A percentile compares a stretch with the other conserved stretches of the same genome.
phyloP scores from a whole-genome alignment of 2,329 filamentous ascomycete genomes.

The Trichoderma sp. region DNA sequence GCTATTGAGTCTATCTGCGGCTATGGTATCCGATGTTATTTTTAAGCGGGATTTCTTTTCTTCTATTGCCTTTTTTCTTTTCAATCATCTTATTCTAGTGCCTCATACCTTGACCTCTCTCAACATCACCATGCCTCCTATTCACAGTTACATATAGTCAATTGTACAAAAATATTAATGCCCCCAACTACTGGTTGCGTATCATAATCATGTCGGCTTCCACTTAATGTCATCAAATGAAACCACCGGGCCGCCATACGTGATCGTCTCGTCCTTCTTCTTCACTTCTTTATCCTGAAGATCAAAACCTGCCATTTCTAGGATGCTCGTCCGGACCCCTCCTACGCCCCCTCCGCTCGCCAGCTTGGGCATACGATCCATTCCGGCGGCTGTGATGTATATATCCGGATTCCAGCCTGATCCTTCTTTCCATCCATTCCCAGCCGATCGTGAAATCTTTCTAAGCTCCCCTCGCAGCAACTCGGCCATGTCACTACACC shows the following conservation, averaged over 20 bases:
- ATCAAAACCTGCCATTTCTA: slow-evolving; percentile 48
- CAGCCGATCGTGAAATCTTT: slow-evolving; percentile 32
- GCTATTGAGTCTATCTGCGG: not conserved
- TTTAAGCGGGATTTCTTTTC: not conserved
- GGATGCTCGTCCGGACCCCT: slow-evolving; percentile 45
- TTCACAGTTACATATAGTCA: not conserved
- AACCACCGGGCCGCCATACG: slow-evolving; percentile 44
- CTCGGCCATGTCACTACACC: slow-evolving; percentile 37
- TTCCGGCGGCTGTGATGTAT: slow-evolving; percentile 46
- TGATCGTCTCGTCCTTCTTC: slow-evolving; percentile 43
- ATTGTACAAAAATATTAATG: slow-evolving; percentile 22
- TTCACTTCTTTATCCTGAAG: slow-evolving; percentile 39
- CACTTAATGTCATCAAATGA: slow-evolving; percentile 47
- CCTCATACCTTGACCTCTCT: not conserved
- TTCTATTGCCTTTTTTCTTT: not conserved
- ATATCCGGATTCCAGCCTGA: slow-evolving; percentile 39
- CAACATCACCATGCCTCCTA: not conserved
- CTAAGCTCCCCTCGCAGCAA: slow-evolving; percentile 38
- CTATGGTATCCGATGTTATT: not conserved
- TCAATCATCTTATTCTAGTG: not conserved
- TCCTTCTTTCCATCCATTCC: slow-evolving; percentile 38
- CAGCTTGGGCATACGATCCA: slow-evolving; percentile 38
- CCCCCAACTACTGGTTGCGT: not conserved
- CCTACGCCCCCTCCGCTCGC: slow-evolving; percentile 46
- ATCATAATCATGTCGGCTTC: slow-evolving; percentile 35